These are phyloP conservation scores for Coniochaeta sp. DNA, from an alignment of 2,329 filamentous ascomycete species.

Conservation along the genomic window DNA sequence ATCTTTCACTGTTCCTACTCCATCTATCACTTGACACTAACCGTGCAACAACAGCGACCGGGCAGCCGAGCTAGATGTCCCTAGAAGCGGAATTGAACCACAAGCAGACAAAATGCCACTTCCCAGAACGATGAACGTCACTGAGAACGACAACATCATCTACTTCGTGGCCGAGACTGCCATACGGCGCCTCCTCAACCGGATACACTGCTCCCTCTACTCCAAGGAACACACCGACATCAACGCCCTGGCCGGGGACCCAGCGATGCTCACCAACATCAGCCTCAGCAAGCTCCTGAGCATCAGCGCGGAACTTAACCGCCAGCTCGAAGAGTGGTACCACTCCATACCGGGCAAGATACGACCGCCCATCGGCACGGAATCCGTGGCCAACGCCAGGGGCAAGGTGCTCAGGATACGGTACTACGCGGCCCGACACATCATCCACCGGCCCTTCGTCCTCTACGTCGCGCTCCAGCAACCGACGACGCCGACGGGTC, in stretches of 20 bases:
- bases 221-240: conserved; percentile 19
- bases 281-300: conserved; percentile 6
- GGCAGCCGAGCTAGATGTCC: conserved; percentile 24
- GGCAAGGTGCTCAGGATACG: conserved; percentile 21
- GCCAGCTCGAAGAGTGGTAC: conserved; percentile 24
- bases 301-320: conserved; percentile 22
- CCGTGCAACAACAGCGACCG: conserved; percentile 13
- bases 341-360: conserved; percentile 22
- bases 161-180: conserved; percentile 25
- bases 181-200: conserved; percentile 23
- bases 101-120: conserved; percentile 22
- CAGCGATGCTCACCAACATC: conserved; percentile 12
- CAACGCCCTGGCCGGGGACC: conserved; percentile 19
- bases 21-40: not conserved
- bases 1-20: not conserved
- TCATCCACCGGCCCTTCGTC: conserved; percentile 25
- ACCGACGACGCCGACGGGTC: conserved; percentile 10
- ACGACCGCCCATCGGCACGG: conserved; percentile 17
- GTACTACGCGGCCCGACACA: conserved; percentile 24
- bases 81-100: conserved; percentile 23
- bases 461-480: conserved; percentile 17
- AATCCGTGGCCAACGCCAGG: conserved; percentile 14
- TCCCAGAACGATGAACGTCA: conserved; percentile 18
- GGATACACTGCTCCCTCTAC: conserved; percentile 25
- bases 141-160: conserved; percentile 15